Evolutionary conservation across 2,329 filamentous ascomycete species (phyloP), one percentile per base, ranked within the genome.

Genomic region (Fusarium acutatum): DNA sequence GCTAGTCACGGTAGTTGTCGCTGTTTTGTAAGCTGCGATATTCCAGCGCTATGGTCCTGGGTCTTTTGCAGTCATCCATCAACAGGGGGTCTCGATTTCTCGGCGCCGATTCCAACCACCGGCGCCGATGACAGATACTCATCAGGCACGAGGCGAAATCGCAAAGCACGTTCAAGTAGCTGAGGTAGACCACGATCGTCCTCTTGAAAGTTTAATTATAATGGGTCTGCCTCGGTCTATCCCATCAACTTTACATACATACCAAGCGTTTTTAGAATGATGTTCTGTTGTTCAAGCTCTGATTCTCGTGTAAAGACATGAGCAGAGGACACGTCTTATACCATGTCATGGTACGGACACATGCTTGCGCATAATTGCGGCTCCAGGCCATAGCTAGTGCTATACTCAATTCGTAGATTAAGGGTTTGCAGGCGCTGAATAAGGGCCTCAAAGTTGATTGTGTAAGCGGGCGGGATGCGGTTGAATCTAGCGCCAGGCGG

Each of bases 391-490:
- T n/a, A 32, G 22, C 28, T 32, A 24, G 47, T 34, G 30, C 22
- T 34, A 30, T 20, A 24, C n/a, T 67, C 20, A 32, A 28, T 13
- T 28, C 41, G 26, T 34, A 41, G 22, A 28, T 30, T 24, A 40
- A 58, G 32, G 46, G 44, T 35, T 35, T 38, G 18, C 47, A 35
- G 46, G 37, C 28, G 59, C 59, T 57, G 59, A 65, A 52, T 58
- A 73, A 72, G 40, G 46, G 22, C 58, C n/a, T 49, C 26, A 44
- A 37, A 44, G 20, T 61, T 43, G 49, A 41, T 49, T 67, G 54
- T 67, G 66, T 73, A 67, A 73, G 71, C 70, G 70, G 71, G 46
- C 61, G 70, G 71, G 43, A 71, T 35, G 46, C 47, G 40, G 70
- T 41, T 54, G 52, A 60, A 46, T 47, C 38, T 60, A 67, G 64